phyloP scores from a whole-genome alignment of 345 rosid species.

The Firmiana major region DNA sequence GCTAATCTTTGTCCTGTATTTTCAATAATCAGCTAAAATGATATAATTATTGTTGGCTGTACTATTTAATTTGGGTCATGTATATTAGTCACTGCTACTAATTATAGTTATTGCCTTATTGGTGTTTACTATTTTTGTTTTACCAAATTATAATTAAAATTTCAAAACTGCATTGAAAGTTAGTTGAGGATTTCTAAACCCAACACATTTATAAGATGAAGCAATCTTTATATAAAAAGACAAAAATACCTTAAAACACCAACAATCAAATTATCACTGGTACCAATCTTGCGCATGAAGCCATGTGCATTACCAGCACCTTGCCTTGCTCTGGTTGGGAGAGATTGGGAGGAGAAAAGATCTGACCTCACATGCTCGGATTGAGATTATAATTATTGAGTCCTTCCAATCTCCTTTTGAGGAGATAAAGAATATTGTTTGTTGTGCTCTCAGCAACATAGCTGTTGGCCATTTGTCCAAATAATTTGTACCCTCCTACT shows the following conservation, averaged over 20 bases:
- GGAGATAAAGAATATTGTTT: slow-evolving; percentile 97
- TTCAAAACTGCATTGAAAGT: too few species aligned
- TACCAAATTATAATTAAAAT: too few species aligned
- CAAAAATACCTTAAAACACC: too few species aligned
- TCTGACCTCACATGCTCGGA: slow-evolving; percentile 68
- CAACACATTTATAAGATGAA: too few species aligned
- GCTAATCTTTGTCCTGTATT: not conserved
- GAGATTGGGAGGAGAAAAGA: slow-evolving; percentile 98
- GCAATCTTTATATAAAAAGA: too few species aligned
- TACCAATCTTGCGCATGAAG: too few species aligned
- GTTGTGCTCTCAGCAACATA: slow-evolving; percentile 97
- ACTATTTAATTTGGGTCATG: not conserved
- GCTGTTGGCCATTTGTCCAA: slow-evolving; percentile 96
- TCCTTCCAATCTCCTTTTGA: slow-evolving; percentile 99
- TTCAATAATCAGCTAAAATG: not conserved
- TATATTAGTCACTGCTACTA: too few species aligned
- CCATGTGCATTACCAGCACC: too few species aligned
- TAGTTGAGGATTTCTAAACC: too few species aligned
- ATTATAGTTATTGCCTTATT: too few species aligned
- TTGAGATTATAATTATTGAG: slow-evolving; percentile 88
- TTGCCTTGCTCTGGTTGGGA: slow-evolving; percentile 87
- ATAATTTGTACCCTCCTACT: slow-evolving; percentile 23
- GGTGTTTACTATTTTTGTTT: too few species aligned
- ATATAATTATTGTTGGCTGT: not conserved
- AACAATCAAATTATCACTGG: too few species aligned